Base-by-base conservation (phyloP, 352 stramenopile genomes). In the Elongisporangium undulatum region DNA sequence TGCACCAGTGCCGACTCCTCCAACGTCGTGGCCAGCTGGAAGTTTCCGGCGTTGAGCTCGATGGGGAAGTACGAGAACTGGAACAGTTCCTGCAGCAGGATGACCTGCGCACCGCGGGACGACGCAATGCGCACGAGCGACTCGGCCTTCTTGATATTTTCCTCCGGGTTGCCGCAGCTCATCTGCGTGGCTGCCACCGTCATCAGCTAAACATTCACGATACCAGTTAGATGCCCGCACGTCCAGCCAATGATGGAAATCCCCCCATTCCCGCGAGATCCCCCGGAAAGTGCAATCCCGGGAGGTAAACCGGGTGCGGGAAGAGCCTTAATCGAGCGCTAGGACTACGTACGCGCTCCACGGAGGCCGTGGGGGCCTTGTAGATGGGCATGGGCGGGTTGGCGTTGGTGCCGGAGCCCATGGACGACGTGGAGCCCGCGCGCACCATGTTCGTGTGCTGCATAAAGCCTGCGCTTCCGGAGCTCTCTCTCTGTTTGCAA, bases 61-160 rank as follows among this genome's bases (percentile, higher is more conserved):
- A 97, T 94, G 51, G 87, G 91, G 65, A 97, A 97, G 67, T 97
- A 97, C 52, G 75, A 88, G 52, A 92, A 92, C 62, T 94, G 75
- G 70, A 97, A 97, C 2, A 97, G 66, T 59, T 97, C 91, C 67
- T 97, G 91, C 48, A 97, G 69, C 55, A 97, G 63, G 62, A 97
- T 92, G 39, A 97, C 82, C 61, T 96, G 84, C 34, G 89, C 87
- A 21, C 87, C 89, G 58, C 87, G 86, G 13, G 82, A 90, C 29
- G 87, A 91, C 51, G 90, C 90, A 49, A 94, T 92, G 56, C 90
- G 87, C 58, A 97, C 80, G 49, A 97, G 76, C 51, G 77, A 90
- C 74, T 97, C 89, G 19, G 89, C 89, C 60, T 94, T 94, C 59
- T 92, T 94, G 62, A 97, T 92, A 61, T 97, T 97, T 53, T 95